Evolutionary conservation across 106 monocot genomes (phyloP), one percentile per base, ranked within the genome.

Genomic region (Dactylorhiza incarnata): DNA sequence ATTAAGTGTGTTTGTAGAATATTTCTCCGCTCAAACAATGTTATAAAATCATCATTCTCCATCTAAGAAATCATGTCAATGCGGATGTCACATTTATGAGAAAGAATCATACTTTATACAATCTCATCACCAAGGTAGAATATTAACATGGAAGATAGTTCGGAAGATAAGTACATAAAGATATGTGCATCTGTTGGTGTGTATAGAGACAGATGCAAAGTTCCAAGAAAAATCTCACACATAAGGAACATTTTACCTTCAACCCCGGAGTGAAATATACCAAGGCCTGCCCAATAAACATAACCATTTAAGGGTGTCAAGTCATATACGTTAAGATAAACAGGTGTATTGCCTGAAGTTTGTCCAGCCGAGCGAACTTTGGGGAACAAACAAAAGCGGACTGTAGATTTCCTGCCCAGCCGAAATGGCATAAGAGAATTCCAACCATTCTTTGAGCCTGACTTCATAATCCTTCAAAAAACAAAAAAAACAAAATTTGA

Each of bases 241-340:
- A 65, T 2, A 70, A 47, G 50, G 43, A 68, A 58, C 10, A 70
- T 0, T 13, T 56, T 85, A 89, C 89, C 89, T 89, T 89, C 89
- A 83, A 89, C 83, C 29, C 89, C 89, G 7, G 89, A 86, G 73
- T 89, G 89, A 50, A 89, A 89, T 76, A 89, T 84, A n/a, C 89
- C 89, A 77, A 89, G 70, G n/a, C 89, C 89, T 71, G 89, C 85
- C 89, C 89, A 89, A 67, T 89, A 89, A 52, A 86, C 81, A 77
- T 86, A 89, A 13, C 86, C 89, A 78, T 89, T 89, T 66, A 89
- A 65, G 14, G 89, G 84, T 4, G 86, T 89, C 20, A 89, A 63
- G 62, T 89, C 89, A 76, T 89, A 89, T 25, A 89, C 84, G 77
- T 89, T 89, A 4, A 89, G 75, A 82, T 89, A 89, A 45, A 89